Percentiles rank a stretch among this genome's conserved stretches.
These are phyloP conservation scores for Trebouxia sp. DNA, from an alignment of 139 green algal species.

Conservation along the genomic window DNA sequence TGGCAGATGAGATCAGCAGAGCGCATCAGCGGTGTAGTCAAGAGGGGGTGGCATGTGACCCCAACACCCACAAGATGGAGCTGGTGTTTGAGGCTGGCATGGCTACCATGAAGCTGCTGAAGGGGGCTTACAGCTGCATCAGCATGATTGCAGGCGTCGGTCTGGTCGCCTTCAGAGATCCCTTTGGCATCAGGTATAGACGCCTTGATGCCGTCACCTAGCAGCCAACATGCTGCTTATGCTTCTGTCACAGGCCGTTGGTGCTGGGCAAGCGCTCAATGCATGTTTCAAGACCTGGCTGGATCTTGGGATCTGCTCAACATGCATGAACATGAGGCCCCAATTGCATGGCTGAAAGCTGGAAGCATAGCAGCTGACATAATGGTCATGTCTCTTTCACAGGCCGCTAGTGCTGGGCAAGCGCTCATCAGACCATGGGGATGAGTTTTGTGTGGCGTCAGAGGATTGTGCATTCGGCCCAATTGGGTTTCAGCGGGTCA, in stretches of 20 bases:
- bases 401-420: constrained; percentile 91
- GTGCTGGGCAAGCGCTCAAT: constrained; percentile 70
- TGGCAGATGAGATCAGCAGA: constrained; percentile 93
- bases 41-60: constrained; percentile 63
- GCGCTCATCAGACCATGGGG: constrained; percentile 50
- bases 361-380: not conserved
- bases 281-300: not conserved
- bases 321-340: no score
- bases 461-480: constrained; percentile 99
- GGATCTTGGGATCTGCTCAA: no score
- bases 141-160: constrained; percentile 90
- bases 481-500: constrained; percentile 91
- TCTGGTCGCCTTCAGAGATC: constrained; percentile 96
- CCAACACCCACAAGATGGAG: constrained; percentile 76
- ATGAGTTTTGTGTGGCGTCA: constrained; percentile 90
- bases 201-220: no score
- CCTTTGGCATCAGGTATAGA: constrained; percentile 88
- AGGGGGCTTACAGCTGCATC: constrained; percentile 94
- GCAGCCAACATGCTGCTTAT: not conserved
- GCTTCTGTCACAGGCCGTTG: constrained; percentile 71
- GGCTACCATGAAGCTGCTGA: constrained; percentile 76
- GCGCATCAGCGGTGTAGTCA: constrained; percentile 85
- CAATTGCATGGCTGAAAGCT: no score
- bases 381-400: constrained; percentile 16
- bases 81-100: constrained; percentile 90